phyloP scores from a whole-genome alignment of 176 grass and related monocot species.

The Oryza meyeriana region DNA sequence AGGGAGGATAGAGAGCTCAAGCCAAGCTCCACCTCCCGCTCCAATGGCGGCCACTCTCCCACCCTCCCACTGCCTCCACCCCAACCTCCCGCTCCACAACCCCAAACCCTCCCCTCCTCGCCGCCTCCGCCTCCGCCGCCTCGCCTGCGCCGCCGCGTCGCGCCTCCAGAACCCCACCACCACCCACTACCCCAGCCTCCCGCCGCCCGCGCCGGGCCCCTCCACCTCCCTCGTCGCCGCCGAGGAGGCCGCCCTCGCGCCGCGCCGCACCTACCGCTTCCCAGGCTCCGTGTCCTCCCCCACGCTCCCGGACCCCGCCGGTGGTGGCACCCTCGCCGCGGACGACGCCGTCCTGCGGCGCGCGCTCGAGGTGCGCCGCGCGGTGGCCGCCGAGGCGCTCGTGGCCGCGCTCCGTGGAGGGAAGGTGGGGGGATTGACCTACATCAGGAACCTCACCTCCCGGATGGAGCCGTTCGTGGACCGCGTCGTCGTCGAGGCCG shows the following conservation, averaged over 20 bases:
- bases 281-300: constrained; percentile 55
- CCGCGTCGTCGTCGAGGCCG: constrained; percentile 74
- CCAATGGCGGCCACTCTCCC: constrained; percentile 39
- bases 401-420: constrained; percentile 49
- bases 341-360: constrained; percentile 53
- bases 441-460: constrained; percentile 60
- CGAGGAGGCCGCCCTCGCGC: constrained; percentile 64
- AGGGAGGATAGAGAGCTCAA: constrained; percentile 11
- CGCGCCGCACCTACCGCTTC: constrained; percentile 61
- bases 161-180: constrained; percentile 58
- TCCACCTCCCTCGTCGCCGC: constrained; percentile 52
- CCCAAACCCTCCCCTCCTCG: neutral
- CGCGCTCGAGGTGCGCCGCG: constrained; percentile 76
- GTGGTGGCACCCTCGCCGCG: neutral
- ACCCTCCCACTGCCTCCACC: constrained; percentile 34
- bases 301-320: neutral
- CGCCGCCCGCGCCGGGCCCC: constrained; percentile 20
- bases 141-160: neutral
- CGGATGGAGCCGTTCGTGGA: constrained; percentile 63
- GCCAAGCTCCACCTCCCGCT: constrained; percentile 22
- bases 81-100: constrained; percentile 20
- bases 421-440: constrained; percentile 67
- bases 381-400: constrained; percentile 56
- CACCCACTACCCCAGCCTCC: constrained; percentile 27
- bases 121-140: neutral